These are phyloP conservation scores for Penicillium sclerotiorum DNA, from an alignment of 2,329 filamentous ascomycete species.

Conservation along the genomic window DNA sequence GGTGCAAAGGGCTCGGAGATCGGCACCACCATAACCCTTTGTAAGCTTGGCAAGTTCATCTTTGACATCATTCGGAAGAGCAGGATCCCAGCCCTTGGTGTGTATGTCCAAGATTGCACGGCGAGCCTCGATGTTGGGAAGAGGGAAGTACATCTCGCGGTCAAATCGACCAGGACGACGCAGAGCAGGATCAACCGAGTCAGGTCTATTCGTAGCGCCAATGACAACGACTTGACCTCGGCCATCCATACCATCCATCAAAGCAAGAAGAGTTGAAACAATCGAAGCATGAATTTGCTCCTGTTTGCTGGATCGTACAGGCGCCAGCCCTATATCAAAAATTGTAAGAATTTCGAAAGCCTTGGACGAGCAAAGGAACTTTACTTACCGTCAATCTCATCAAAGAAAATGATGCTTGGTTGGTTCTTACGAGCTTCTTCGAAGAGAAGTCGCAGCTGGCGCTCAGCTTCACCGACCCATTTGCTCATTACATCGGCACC, in stretches of 20 bases:
- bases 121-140: slow-evolving; percentile 79
- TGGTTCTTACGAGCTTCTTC: slow-evolving; percentile 95
- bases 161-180: slow-evolving; percentile 93
- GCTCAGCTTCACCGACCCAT: slow-evolving; percentile 97
- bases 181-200: slow-evolving; percentile 95
- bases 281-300: slow-evolving; percentile 99
- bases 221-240: slow-evolving; percentile 98
- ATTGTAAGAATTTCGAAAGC: background rate
- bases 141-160: slow-evolving; percentile 95
- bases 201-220: slow-evolving; percentile 94
- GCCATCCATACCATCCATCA: slow-evolving; percentile 99
- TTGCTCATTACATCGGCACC: slow-evolving; percentile 97
- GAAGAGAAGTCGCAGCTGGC: slow-evolving; percentile 88
- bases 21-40: slow-evolving; percentile 95
- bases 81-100: slow-evolving; percentile 86
- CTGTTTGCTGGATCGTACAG: slow-evolving; percentile 95
- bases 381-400: slow-evolving; percentile 84
- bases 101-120: slow-evolving; percentile 92
- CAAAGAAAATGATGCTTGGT: slow-evolving; percentile 99
- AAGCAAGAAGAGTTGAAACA: slow-evolving; percentile 85
- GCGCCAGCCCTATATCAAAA: slow-evolving; percentile 64
- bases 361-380: background rate
- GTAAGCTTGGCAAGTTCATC: slow-evolving; percentile 78
- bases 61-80: slow-evolving; percentile 76
- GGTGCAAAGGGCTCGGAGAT: slow-evolving; percentile 89